phyloP scores from a whole-genome alignment of 768 basidiomycete species.

The Suillus alpinus region DNA sequence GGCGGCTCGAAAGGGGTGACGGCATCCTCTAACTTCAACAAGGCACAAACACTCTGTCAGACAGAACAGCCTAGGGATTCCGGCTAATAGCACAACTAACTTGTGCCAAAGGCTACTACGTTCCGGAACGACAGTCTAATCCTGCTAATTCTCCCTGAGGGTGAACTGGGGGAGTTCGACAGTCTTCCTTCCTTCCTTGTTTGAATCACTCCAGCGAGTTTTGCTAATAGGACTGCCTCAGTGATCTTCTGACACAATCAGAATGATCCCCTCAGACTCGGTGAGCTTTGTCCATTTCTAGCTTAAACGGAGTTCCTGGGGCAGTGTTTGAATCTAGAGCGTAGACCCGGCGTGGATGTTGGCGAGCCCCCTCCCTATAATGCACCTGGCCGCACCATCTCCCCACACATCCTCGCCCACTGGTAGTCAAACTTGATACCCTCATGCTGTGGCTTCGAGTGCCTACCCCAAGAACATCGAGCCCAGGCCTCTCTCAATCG shows the following conservation, averaged over 20 bases:
- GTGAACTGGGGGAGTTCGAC: too few species aligned
- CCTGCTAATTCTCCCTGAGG: too few species aligned
- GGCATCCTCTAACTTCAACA: background rate
- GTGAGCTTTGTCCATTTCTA: background rate
- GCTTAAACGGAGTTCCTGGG: background rate
- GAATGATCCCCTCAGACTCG: background rate
- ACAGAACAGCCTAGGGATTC: too few species aligned
- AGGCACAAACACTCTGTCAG: background rate
- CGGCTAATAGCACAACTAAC: too few species aligned
- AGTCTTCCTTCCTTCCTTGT: background rate
- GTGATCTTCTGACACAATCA: background rate
- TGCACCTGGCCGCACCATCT: background rate
- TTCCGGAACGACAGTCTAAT: background rate
- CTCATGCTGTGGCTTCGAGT: too few species aligned
- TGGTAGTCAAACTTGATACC: too few species aligned
- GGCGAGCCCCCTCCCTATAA: too few species aligned
- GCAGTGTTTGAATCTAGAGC: background rate
- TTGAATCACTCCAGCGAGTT: background rate
- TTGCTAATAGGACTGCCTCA: background rate
- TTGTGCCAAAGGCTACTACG: too few species aligned
- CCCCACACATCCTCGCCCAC: too few species aligned
- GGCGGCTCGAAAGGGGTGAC: background rate
- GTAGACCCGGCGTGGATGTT: background rate
- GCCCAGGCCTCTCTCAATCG: background rate
- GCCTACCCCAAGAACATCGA: too few species aligned